Base-by-base conservation (phyloP, 352 stramenopile genomes). In the Pythium pyrilobum region DNA sequence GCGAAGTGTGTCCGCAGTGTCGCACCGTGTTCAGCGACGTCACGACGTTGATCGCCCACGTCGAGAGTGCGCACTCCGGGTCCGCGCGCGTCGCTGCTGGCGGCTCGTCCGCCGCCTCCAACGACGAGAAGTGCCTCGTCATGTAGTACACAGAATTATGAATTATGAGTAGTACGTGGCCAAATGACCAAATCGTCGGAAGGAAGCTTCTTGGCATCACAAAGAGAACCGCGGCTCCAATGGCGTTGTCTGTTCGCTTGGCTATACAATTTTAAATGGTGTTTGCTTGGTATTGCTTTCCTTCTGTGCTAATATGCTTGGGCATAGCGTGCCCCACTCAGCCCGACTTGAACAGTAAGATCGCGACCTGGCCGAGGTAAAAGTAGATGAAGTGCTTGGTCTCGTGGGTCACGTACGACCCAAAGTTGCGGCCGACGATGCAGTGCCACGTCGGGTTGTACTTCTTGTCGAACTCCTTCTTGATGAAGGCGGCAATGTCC, bases 301-400 rank as follows among this genome's bases (percentile, higher is more conserved):
- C 29, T 25, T 47, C 11, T 42, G 13, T 41, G 12, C 21, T 33
- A 13, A 8, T 32, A 25, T 52, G 8, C 11, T 11, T 37, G n/a
- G 5, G 13, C 15, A 28, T 32, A 18, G 25, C 42, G 20, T 36
- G 23, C 21, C 20, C 28, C 29, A 31, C 28, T 76, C 62, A 89
- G 10, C 81, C 81, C 24, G 78, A 98, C 89, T 97, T 99, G 71
- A 97, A 97, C 47, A 97, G 74, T 52, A 95, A 86, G 53, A 98
- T 91, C 28, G 87, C 92, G 46, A 95, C 87, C 59, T 98, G 92
- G 15, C 91, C 91, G 50, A 97, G 70, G 85, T 97, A 98, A 59
- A 97, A 97, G 79, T 98, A 98, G 67, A 97, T 97, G 64, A 97
- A 97, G 67, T 96, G 92, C 57, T 87, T 94, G 53, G 87, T 92